Evolutionary conservation across 2,329 filamentous ascomycete genomes (phyloP), one percentile per base, ranked within the genome.

Genomic region (Drechmeria coniospora): DNA sequence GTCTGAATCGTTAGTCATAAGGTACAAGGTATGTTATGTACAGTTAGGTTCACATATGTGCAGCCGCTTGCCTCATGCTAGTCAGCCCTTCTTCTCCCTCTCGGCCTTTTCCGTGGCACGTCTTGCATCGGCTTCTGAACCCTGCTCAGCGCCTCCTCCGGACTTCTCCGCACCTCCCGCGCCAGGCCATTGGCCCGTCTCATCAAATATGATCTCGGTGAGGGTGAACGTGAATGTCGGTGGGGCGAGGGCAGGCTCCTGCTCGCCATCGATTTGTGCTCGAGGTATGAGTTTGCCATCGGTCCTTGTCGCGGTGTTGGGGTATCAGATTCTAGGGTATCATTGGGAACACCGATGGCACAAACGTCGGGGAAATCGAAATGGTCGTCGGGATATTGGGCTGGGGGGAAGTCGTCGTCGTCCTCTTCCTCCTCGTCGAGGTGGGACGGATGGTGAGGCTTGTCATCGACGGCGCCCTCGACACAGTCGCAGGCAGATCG

Each of bases 51-150:
- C 32, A 49, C 43, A 45, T 55, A 57, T 56, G 52, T 55, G 57
- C 54, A 57, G 41, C 42, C 33, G 39, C 41, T 43, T 41, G 25
- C 35, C 43, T 34, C 40, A 20, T 45, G 44, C 51, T 59, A 59
- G 43, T 51, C 50, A 43, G 49, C 29, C 42, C 52, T 50, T 39
- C 52, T 58, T 36, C 54, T 54, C 33, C 48, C 47, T 36, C 49
- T 57, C 1, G 51, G 48, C 42, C 57, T 56, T 33, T 49, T 53
- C 40, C 59, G 51, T 28, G 41, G 36, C 15, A 47, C 36, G 34
- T 64, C 60, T 31, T 54, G 43, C 32, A 47, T 43, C 29, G 55
- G 43, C 41, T 68, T 68, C 35, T 61, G 60, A 37, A 68, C 54
- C 36, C 58, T 61, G 30, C 59, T 58, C 21, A 54, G 34, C 31